Conservation (phyloP, 495 filamentous ascomycete species). For the Lindgomyces ingoldianus region DNA sequence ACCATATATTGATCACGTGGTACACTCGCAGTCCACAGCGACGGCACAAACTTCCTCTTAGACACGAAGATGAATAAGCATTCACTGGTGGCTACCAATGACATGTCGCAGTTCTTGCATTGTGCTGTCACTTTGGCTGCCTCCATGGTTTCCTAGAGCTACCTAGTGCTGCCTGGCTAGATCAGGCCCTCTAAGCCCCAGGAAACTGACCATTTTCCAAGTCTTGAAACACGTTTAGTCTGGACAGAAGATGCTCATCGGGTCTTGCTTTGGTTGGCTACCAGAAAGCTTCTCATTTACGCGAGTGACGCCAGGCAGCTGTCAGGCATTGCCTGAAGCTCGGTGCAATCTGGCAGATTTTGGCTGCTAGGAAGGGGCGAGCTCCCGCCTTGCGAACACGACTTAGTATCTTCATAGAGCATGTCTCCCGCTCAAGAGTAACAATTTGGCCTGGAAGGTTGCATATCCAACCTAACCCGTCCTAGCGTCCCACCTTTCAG, state of each 20-base stretch:
- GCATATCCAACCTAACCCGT: no score
- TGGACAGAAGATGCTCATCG: neutral
- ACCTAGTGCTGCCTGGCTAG: conserved; percentile 36
- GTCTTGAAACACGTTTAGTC: conserved; percentile 19
- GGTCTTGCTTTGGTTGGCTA: neutral
- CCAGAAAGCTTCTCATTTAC: conserved; percentile 13
- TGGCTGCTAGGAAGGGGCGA: no score
- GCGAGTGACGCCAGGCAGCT: conserved; percentile 4
- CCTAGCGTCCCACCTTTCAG: neutral
- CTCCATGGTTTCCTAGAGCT: conserved; percentile 23
- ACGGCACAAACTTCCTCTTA: no score
- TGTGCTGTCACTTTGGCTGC: no score
- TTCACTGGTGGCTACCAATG: no score
- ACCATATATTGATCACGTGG: neutral
- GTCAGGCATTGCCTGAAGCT: neutral
- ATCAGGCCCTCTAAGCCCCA: conserved; percentile 18
- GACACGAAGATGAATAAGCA: conserved; percentile 10
- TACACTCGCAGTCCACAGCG: neutral
- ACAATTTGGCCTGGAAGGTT: no score
- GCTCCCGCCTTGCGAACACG: no score
- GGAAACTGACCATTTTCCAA: neutral
- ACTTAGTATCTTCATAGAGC: no score
- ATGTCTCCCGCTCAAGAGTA: no score
- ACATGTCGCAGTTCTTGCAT: no score
- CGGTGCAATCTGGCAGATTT: no score